phyloP scores from a whole-genome alignment of 129 eudicot species.

The Flaveria ramosissima region DNA sequence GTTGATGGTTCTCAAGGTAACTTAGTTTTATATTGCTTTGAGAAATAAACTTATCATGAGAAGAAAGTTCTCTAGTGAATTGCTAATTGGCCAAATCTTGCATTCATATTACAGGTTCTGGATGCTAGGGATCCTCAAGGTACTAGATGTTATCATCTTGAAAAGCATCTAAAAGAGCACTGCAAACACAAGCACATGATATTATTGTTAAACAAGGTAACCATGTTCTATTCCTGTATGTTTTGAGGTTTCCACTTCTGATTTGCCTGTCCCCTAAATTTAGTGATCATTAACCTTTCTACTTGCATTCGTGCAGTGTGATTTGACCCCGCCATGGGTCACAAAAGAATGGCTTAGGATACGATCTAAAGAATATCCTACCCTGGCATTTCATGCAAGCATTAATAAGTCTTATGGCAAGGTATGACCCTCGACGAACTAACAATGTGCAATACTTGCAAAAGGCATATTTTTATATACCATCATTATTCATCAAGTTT shows the following conservation, averaged over 20 bases:
- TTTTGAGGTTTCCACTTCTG: neutral
- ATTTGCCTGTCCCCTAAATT: neutral
- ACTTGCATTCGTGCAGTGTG: conserved; percentile 57
- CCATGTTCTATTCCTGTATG: neutral
- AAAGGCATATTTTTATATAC: neutral
- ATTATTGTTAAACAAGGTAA: conserved; percentile 81
- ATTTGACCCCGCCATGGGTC: conserved; percentile 96
- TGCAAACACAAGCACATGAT: conserved; percentile 92
- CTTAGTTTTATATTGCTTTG: neutral
- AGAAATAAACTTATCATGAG: neutral
- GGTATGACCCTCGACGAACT: conserved; percentile 38
- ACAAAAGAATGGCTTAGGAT: conserved; percentile 94
- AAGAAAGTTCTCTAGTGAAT: neutral
- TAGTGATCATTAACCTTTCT: neutral
- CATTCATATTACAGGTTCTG: conserved; percentile 54
- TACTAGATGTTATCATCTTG: conserved; percentile 92
- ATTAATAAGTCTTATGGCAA: conserved; percentile 92
- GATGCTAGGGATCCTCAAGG: conserved; percentile 99
- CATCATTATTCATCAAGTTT: neutral
- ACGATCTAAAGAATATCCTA: conserved; percentile 84
- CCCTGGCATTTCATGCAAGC: conserved; percentile 95
- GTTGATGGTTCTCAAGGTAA: conserved; percentile 88
- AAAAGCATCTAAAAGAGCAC: conserved; percentile 86
- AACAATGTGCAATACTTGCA: neutral
- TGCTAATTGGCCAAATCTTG: neutral